Base-by-base conservation (phyloP, 805 yeast genomes). In the Ogataea chonburiensis region DNA sequence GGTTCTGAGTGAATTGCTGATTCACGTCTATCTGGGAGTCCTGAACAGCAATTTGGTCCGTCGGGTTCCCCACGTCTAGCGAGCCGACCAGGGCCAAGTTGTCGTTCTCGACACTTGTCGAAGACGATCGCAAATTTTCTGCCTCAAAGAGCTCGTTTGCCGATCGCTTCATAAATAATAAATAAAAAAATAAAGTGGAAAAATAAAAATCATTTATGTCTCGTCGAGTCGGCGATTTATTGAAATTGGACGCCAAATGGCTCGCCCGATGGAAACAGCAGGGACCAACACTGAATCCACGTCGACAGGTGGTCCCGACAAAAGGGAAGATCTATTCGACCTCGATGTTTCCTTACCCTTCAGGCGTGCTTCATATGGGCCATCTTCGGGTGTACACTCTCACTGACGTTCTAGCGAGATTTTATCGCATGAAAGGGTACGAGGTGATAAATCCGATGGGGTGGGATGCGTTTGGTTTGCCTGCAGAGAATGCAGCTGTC, bases 401-500 rank as follows among this genome's bases (percentile, higher is more conserved):
- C 19, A 79, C 89, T 49, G 98, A 93, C 59, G 82, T 79, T 2
- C 56, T 93, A 24, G 73, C 95, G 1, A 67, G 98, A 46, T 91
- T 75, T 58, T 75, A 86, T 46, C 68, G 93, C 45, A 71, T 86
- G 62, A 75, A 73, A 33, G 96, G 96, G 1, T 73, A 70, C 48
- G 64, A 79, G 24, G 96, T 91, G 10, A 68, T 91, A 2, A 96
- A 93, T 56, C 97, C 98, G 0, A 89, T 93, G 95, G 98, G 98
- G 0, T 93, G 97, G 97, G 98, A 93, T 67, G 95, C 98, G 0
- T 93, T 93, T 69, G 98, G 98, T 1, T 67, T 93, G 17, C 98
- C 98, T 0, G 98, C 98, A 1, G 98, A 93, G 58, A 93, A 93
- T 59, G 98, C 98, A 0, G 98, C 98, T 0, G 80, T 87, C 19